A percentile compares a stretch with the other conserved stretches of the same genome.
Conservation (phyloP, 306 rosid genomes). For the Cucurbita pepo region DNA sequence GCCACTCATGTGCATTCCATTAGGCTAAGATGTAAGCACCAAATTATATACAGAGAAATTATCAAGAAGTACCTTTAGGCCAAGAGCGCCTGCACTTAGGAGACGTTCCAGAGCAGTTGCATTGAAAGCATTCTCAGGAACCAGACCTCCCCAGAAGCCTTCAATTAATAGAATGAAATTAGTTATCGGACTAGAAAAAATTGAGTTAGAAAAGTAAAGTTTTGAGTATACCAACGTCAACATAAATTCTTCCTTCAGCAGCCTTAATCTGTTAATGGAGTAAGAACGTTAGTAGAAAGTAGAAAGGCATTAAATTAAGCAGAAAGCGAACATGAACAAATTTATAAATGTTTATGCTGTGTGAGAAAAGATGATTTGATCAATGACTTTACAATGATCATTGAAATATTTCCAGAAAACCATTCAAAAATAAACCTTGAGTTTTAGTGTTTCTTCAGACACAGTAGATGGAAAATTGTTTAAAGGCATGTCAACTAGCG, state of each 20-base stretch:
- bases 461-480: conserved; percentile 73
- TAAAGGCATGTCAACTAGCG: conserved; percentile 94
- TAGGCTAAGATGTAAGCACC: background rate
- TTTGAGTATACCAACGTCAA: conserved; percentile 67
- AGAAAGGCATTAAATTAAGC: background rate
- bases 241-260: conserved; percentile 48
- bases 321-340: background rate
- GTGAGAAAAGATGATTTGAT: background rate
- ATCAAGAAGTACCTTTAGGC: conserved; percentile 51
- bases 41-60: background rate
- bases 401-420: background rate
- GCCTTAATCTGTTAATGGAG: conserved; percentile 44
- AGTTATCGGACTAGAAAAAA: background rate
- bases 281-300: conserved; percentile 6
- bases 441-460: conserved; percentile 60
- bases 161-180: conserved; percentile 14
- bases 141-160: conserved; percentile 98
- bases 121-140: conserved; percentile 84
- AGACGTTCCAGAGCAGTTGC: conserved; percentile 64
- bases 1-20: background rate
- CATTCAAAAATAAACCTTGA: conserved; percentile 34
- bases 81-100: conserved; percentile 77
- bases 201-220: conserved; percentile 4
- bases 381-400: background rate
- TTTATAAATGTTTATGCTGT: background rate